Evolutionary conservation across 2,329 filamentous ascomycete species (phyloP), one percentile per base, ranked within the genome.

Genomic region (Calycina herbarum): DNA sequence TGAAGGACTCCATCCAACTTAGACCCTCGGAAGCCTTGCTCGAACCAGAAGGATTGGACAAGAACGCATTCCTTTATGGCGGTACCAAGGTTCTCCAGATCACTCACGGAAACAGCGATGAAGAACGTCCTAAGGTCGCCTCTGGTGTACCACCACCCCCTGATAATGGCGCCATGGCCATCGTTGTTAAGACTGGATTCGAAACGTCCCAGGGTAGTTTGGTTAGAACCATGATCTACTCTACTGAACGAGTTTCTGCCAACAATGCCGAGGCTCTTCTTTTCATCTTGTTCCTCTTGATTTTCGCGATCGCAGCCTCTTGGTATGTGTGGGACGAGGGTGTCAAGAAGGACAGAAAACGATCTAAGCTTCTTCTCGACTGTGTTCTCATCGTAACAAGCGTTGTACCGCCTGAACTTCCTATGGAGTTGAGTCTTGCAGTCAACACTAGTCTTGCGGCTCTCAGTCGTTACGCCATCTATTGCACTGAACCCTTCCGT

Each of bases 311-410:
- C 77, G 96, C 95, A 64, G 95, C 95, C 62, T 97, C 95, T 13
- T 97, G 95, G 94, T 99, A 99, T 78, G 95, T 99, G 66, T 99
- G 95, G 95, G 88, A 94, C 68, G 94, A 99, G 79, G 96, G 95
- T 81, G 94, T 99, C 63, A 86, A 86, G 76, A 93, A 91, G 81
- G 94, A 98, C 75, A 90, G 95, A 76, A 98, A 99, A 83, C 90
- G 95, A 70, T 98, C 94, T 58, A 99, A 99, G 86, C 87, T 99
- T 48, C 86, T 99, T 66, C 87, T 99, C 63, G 96, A 99, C 81
- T 99, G 96, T 77, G 87, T 99, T 79, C 89, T 99, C 78, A 99
- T 99, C 74, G 88, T 99, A 73, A 99, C 95, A 51, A 97, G 93
- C 76, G 95, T 99, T 66, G 95, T 99, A 0, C 95, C 95, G n/a